phyloP scores from a whole-genome alignment of 2,329 filamentous ascomycete species.

The Calonectria ilicicola region DNA sequence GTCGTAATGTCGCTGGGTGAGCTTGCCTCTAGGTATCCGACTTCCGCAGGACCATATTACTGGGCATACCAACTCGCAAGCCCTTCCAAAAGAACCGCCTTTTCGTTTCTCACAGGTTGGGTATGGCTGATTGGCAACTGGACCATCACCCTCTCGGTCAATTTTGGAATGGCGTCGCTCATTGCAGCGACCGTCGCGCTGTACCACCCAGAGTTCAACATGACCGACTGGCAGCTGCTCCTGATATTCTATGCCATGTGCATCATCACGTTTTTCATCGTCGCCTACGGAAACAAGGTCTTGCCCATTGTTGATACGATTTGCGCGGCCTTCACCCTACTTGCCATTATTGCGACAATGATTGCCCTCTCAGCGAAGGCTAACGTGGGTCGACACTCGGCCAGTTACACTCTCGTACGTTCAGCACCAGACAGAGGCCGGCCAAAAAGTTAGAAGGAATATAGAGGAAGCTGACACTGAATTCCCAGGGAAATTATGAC shows the following conservation, averaged over 20 bases:
- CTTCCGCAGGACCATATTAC: conserved; percentile 75
- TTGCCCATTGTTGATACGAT: conserved; percentile 76
- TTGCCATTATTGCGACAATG: conserved; percentile 76
- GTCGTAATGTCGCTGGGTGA: conserved; percentile 79
- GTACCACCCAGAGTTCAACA: conserved; percentile 66
- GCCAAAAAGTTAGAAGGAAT: too few relatives aligned
- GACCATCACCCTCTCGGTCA: conserved; percentile 75
- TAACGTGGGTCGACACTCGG: conserved; percentile 69
- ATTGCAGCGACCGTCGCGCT: conserved; percentile 75
- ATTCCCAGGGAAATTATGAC: conserved; percentile 72
- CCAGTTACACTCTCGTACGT: conserved; percentile 42
- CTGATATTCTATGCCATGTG: conserved; percentile 78
- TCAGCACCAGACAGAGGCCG: background rate
- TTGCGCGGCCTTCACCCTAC: conserved; percentile 78
- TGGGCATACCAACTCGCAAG: conserved; percentile 78
- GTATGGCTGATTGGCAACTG: conserved; percentile 80
- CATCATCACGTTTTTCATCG: conserved; percentile 72
- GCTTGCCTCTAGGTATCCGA: conserved; percentile 74
- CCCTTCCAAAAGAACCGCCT: conserved; percentile 68
- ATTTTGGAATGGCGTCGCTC: conserved; percentile 76
- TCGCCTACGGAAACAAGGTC: conserved; percentile 68
- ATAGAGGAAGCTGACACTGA: background rate
- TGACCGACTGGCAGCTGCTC: conserved; percentile 67
- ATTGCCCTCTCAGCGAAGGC: conserved; percentile 76
- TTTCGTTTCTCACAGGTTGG: conserved; percentile 81